Evolutionary conservation across 257 asterid genomes (phyloP).

Genomic region (Solanum peruvianum): DNA sequence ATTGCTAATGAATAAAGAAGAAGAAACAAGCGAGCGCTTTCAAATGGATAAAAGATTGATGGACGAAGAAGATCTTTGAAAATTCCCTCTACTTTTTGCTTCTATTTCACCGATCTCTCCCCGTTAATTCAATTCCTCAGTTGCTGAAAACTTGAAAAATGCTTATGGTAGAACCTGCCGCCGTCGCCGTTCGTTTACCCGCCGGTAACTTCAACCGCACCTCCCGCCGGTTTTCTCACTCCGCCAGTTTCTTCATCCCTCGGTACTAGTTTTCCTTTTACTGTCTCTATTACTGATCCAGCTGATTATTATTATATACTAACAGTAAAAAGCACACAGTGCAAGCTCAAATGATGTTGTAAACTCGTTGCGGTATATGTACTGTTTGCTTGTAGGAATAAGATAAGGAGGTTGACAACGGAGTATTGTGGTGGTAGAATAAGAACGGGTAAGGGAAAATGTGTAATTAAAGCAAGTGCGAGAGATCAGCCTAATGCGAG

Average conservation of each 20-base stretch:
- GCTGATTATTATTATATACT: not conserved
- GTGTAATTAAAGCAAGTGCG: slow-evolving; percentile 50
- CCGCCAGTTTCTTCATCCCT: slow-evolving; percentile 31
- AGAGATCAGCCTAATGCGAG: slow-evolving; percentile 43
- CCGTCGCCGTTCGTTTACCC: slow-evolving; percentile 40
- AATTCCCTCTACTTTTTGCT: not conserved
- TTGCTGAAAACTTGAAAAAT: slow-evolving; percentile 11
- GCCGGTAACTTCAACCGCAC: slow-evolving; percentile 28
- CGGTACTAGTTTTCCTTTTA: slow-evolving; percentile 18
- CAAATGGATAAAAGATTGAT: slow-evolving; percentile 10
- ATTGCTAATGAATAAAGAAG: not conserved
- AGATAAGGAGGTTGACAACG: slow-evolving; percentile 4
- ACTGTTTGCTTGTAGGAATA: slow-evolving; percentile 13
- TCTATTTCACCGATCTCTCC: not conserved
- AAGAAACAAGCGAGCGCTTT: not conserved
- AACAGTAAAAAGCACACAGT: not conserved
- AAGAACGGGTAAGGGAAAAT: slow-evolving; percentile 5
- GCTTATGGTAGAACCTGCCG: slow-evolving; percentile 62
- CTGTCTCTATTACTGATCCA: not conserved
- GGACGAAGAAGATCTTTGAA: not conserved
- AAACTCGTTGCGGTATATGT: not conserved
- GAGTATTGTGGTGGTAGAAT: slow-evolving; percentile 17
- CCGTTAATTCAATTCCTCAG: not conserved
- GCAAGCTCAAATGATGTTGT: not conserved
- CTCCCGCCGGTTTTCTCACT: not conserved